Base-by-base conservation (phyloP, 176 grass and related monocot species). In the Phragmites australis region DNA sequence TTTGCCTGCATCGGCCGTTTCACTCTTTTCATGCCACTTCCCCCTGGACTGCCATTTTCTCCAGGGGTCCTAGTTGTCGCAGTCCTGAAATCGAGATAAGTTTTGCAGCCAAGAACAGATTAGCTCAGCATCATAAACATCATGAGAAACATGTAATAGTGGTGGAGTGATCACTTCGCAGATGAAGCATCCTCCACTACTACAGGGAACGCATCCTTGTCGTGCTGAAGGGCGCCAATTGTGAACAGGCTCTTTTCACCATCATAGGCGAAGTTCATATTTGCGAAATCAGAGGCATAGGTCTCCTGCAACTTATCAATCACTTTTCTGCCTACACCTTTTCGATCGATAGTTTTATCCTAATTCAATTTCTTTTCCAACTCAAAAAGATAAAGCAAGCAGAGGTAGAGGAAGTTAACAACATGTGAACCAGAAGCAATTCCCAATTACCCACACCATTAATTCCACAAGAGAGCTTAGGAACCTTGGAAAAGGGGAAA, bases 1-100 rank as follows among this genome's bases (percentile, higher is more conserved):
- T 64, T 42, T 18, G 17, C 6, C 11, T 19, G 0, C 16, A 9
- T 11, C 16, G 37, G 39, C 19, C 1, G 11, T 53, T 76, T 76
- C 61, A 67, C 57, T 65, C 60, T 68, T 64, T 83, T 83, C 19
- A 32, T 46, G 18, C 68, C 60, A 37, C 81, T 83, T 22, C 25
- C 60, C 0, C 50, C 61, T 13, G 61, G 81, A 45, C 81, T 67
- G 15, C 49, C 49, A 83, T 47, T 42, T 66, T 9, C 45, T 83
- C 60, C 49, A 0, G 47, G 19, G 39, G 12, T 76, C 25, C 1
- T n/a, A 30, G 60, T 57, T 3, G 60, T 76, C n/a, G 55, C 9
- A 13, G 1, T 23, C 80, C 56, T 82, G 44, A 68, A 67, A 67
- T n/a, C 10, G 43, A 59, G 21, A 61, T 4, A 81, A 72, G 9